Evolutionary conservation across 768 basidiomycete species (phyloP).

Genomic region (Megacollybia marginata): DNA sequence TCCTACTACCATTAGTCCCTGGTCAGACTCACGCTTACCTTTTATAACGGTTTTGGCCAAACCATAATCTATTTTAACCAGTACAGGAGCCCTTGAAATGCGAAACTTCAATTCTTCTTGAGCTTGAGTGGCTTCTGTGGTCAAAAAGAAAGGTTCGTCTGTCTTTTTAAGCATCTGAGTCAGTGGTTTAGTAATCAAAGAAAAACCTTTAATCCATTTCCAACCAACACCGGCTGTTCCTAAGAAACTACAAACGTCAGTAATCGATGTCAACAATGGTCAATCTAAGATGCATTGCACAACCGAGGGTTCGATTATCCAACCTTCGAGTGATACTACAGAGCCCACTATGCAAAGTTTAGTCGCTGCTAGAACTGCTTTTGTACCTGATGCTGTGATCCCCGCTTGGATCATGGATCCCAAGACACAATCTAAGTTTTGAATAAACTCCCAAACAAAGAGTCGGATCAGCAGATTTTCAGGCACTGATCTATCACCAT

Average conservation of each 20-base stretch:
- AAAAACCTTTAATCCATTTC: conserved; percentile 5
- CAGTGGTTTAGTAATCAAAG: conserved; percentile 15
- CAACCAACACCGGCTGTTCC: conserved; percentile 10
- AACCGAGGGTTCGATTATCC: conserved; percentile 17
- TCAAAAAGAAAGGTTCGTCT: conserved; percentile 18
- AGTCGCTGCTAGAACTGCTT: conserved; percentile 14
- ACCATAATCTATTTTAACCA: conserved; percentile 25
- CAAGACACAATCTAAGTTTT: conserved; percentile 15
- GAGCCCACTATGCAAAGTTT: conserved; percentile 21
- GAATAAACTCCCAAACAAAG: conserved; percentile 20
- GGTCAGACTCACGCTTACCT: conserved; percentile 7
- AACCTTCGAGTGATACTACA: conserved; percentile 19
- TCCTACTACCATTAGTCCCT: conserved; percentile 21
- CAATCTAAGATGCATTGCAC: conserved; percentile 19
- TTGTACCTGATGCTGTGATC: conserved; percentile 24
- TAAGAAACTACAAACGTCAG: conserved; percentile 7
- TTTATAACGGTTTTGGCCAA: conserved; percentile 1
- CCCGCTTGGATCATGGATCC: conserved; percentile 16
- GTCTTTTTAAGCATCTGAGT: conserved; percentile 6
- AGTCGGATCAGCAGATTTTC: conserved; percentile 16
- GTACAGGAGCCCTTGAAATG: conserved; percentile 16
- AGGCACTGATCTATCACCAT: conserved; percentile 9
- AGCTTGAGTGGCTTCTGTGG: conserved; percentile 13
- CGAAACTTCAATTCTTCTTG: conserved; percentile 17
- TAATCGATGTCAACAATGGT: conserved; percentile 3